phyloP scores from a whole-genome alignment of 75 land plant species.

The Selaginella tamariscina region DNA sequence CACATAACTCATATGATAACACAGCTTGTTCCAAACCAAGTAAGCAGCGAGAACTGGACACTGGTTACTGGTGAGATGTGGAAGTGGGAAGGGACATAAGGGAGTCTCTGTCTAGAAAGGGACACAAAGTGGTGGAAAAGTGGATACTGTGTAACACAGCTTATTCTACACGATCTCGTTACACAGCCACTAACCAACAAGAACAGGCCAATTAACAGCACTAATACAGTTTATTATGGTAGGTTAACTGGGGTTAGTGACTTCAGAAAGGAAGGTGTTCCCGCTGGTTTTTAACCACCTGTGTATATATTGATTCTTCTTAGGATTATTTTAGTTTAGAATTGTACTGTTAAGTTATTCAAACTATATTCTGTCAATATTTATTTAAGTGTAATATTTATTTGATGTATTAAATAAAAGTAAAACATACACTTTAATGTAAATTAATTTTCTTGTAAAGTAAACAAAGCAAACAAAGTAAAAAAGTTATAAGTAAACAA shows the following conservation, averaged over 20 bases:
- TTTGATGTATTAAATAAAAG: background rate
- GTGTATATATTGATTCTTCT: background rate
- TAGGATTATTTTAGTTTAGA: background rate
- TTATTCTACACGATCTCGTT: constrained; percentile 51
- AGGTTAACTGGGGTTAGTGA: constrained; percentile 76
- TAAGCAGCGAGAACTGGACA: constrained; percentile 71
- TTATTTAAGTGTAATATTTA: background rate
- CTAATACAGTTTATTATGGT: constrained; percentile 33
- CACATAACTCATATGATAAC: too few species aligned
- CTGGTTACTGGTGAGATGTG: constrained; percentile 49
- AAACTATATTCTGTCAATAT: background rate
- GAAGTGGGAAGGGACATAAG: constrained; percentile 33
- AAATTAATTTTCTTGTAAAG: background rate
- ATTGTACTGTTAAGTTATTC: background rate
- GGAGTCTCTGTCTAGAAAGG: constrained; percentile 40
- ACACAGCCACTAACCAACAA: constrained; percentile 9
- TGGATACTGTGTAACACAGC: constrained; percentile 47
- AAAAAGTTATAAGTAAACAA: too few species aligned
- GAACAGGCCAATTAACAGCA: constrained; percentile 5
- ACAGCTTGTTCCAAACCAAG: constrained; percentile 73
- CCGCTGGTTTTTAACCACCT: constrained; percentile 34
- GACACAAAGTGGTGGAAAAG: constrained; percentile 37
- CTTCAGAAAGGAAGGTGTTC: constrained; percentile 60
- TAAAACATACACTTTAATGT: background rate
- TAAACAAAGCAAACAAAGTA: too few species aligned